These are phyloP conservation scores for Nectriaceae sp. DNA, from an alignment of 2,329 filamentous ascomycete species.

Conservation along the genomic window DNA sequence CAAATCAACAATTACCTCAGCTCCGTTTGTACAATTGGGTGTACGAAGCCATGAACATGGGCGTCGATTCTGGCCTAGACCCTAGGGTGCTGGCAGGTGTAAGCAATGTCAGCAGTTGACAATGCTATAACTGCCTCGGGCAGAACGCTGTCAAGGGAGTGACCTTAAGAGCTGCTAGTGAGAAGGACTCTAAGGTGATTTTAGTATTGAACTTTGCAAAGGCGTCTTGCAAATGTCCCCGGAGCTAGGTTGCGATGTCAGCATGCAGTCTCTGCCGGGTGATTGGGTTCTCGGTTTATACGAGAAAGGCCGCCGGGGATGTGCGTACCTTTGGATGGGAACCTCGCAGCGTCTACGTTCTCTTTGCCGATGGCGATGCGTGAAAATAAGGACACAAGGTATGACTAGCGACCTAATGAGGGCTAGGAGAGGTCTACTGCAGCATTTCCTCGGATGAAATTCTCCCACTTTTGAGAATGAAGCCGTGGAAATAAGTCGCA, in stretches of 20 bases:
- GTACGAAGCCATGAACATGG: not conserved
- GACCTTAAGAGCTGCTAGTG: not conserved
- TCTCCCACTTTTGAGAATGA: no score
- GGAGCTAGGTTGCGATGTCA: not conserved
- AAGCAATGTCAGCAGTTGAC: not conserved
- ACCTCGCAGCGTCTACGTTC: not conserved
- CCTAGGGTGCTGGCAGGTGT: not conserved
- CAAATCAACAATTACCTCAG: not conserved
- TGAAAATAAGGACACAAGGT: no score
- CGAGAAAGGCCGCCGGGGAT: not conserved
- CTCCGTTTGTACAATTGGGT: not conserved
- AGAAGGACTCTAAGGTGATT: not conserved
- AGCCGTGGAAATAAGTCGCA: no score
- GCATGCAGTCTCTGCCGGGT: not conserved
- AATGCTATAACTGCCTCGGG: not conserved
- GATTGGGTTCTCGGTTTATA: not conserved
- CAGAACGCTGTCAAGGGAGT: not conserved
- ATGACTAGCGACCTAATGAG: no score
- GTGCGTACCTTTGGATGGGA: not conserved
- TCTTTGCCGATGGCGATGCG: not conserved
- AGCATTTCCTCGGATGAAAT: no score
- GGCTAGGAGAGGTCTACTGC: no score
- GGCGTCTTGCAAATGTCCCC: not conserved
- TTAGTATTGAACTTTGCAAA: not conserved
- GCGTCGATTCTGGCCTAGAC: not conserved